Base-by-base conservation (phyloP, 805 yeast species). In the Sugiyamaella chiloensis region DNA sequence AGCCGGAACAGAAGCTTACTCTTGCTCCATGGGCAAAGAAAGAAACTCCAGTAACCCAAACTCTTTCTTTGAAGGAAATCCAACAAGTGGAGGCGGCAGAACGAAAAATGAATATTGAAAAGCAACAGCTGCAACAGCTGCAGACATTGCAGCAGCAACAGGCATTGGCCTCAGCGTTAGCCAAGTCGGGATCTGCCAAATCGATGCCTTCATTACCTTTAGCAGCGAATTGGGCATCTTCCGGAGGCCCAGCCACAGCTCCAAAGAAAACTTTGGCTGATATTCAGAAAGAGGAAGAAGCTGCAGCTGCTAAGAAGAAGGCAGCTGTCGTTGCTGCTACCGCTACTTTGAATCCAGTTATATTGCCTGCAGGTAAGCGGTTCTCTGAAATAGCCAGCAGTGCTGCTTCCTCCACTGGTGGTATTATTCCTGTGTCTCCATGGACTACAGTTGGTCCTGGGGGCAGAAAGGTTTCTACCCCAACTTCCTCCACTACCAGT, bases 391-490 rank as follows among this genome's bases (percentile, higher is more conserved):
- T 46, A n/a, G 35, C 35, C 14, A 24, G 29, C n/a, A 21, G 40
- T 20, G 3, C 46, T 17, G 44, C 43, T 4, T 16, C 40, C 3
- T n/a, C 43, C 26, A 16, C 46, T 26, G 44, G 23, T n/a, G 14
- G 41, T 11, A 4, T 47, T 14, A 46, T 8, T 17, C 12, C 43
- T 19, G 52, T 42, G n/a, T 42, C 42, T 31, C 65, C 57, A 5
- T 66, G 66, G 64, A 58, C 63, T 12, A 60, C 66, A 4, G 62
- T 63, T 19, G 65, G 65, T 9, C 87, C 95, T 0, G 95, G 96
- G 31, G 91, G 83, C 2, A 86, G 86, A 65, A 79, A 80, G 52
- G 87, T 45, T 6, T 39, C 48, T 16, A 24, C 50, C 23, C 3
- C 50, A 11, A 44, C 42, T 24, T 48, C 45, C 8, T 44, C 47